Evolutionary conservation across 2,329 filamentous ascomycete genomes (phyloP).

Genomic region (Macrophomina tecta): DNA sequence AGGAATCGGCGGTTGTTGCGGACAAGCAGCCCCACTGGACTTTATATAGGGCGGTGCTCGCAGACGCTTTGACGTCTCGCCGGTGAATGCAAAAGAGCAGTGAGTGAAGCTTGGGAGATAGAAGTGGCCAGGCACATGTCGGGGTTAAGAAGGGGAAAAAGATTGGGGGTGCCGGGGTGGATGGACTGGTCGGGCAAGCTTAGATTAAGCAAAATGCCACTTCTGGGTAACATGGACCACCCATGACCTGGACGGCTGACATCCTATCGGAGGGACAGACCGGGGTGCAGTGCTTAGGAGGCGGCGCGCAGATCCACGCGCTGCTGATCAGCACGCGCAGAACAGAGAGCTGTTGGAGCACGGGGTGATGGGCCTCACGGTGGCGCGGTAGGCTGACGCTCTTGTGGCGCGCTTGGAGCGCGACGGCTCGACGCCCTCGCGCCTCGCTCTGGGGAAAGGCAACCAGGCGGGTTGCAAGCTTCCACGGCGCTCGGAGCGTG

Average conservation of each 20-base stretch:
- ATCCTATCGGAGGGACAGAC: slow-evolving; percentile 17
- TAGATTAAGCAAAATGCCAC: slow-evolving; percentile 18
- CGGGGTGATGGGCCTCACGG: slow-evolving; percentile 5
- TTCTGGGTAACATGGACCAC: slow-evolving; percentile 19
- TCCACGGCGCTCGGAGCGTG: neutral
- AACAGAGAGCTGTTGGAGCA: neutral
- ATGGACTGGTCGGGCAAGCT: neutral
- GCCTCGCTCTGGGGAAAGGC: slow-evolving; percentile 12
- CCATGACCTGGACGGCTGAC: slow-evolving; percentile 27
- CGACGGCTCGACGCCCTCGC: neutral
- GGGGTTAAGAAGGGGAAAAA: slow-evolving; percentile 12
- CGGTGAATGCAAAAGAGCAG: neutral
- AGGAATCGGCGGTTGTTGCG: neutral
- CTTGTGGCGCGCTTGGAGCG: slow-evolving; percentile 4
- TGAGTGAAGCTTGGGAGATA: neutral
- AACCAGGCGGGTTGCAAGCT: neutral
- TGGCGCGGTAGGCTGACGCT: slow-evolving; percentile 7
- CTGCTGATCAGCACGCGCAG: slow-evolving; percentile 5
- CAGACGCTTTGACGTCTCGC: slow-evolving; percentile 2
- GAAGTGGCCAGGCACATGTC: neutral
- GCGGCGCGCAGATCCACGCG: slow-evolving; percentile 18
- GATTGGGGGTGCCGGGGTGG: neutral
- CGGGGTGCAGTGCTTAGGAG: neutral
- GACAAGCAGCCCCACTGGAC: too few species aligned
- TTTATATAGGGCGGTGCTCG: neutral